Evolutionary conservation across 306 rosid species (phyloP).

Genomic region (Rosa multiflora): DNA sequence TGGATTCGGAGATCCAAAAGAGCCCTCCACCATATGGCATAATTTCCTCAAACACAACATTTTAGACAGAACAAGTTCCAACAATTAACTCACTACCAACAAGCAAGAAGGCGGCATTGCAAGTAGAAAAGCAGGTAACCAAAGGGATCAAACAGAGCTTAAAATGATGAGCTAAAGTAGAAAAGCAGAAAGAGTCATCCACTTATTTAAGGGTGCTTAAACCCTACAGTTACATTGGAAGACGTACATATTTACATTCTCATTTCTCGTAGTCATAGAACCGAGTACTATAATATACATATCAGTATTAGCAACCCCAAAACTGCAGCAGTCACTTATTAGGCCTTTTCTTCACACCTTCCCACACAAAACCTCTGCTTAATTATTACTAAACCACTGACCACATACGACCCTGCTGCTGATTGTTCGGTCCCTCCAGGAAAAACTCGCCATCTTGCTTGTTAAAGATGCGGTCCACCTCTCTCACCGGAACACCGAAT

Average conservation of each 20-base stretch:
- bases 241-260: background rate
- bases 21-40: too few species aligned
- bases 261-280: background rate
- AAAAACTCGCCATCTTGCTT: constrained; percentile 43
- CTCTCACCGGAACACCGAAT: constrained; percentile 39
- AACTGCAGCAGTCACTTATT: background rate
- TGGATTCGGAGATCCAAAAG: too few species aligned
- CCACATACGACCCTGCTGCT: constrained; percentile 12
- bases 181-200: background rate
- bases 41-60: too few species aligned
- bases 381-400: background rate
- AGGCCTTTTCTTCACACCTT: background rate
- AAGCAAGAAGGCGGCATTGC: too few species aligned
- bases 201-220: constrained; percentile 8
- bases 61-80: too few species aligned
- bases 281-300: background rate
- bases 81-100: too few species aligned
- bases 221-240: constrained; percentile 12
- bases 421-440: constrained; percentile 40
- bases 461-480: constrained; percentile 45
- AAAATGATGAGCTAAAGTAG: background rate
- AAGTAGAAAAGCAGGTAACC: too few species aligned
- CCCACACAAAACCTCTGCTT: background rate
- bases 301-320: background rate
- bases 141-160: too few species aligned